phyloP scores from a whole-genome alignment of 768 basidiomycete species.

The Punctularia strigosozonata region DNA sequence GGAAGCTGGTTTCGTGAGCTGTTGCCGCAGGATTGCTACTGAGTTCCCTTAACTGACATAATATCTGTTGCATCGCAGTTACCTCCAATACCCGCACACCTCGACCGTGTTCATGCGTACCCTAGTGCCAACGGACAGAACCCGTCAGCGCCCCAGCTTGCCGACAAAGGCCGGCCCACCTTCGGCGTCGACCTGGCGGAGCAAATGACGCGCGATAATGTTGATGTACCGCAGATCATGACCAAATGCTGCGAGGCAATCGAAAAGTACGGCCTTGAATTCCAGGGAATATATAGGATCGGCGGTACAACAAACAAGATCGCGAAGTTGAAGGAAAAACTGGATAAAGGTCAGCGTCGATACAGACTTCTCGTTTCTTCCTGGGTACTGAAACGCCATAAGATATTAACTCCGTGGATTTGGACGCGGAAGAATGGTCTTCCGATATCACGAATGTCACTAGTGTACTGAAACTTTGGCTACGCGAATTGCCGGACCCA shows the following conservation, averaged over 20 bases:
- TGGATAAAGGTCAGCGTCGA: slow-evolving; percentile 74
- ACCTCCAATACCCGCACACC: slow-evolving; percentile 44
- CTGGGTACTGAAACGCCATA: background rate
- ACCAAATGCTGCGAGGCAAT: slow-evolving; percentile 86
- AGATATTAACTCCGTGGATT: slow-evolving; percentile 82
- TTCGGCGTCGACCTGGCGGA: slow-evolving; percentile 90
- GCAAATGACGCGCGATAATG: slow-evolving; percentile 85
- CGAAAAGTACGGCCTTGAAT: slow-evolving; percentile 75
- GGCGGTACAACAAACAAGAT: slow-evolving; percentile 88
- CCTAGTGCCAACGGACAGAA: slow-evolving; percentile 14
- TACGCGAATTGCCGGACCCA: slow-evolving; percentile 92
- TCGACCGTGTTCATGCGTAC: slow-evolving; percentile 16
- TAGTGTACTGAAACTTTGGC: slow-evolving; percentile 92
- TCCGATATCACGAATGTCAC: slow-evolving; percentile 93
- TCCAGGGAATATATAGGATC: slow-evolving; percentile 87
- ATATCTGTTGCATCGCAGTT: slow-evolving; percentile 32
- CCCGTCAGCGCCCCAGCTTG: slow-evolving; percentile 20
- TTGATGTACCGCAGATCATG: slow-evolving; percentile 81
- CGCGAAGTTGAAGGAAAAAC: slow-evolving; percentile 61
- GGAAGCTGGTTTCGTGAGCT: slow-evolving; percentile 90
- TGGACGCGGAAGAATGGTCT: slow-evolving; percentile 84
- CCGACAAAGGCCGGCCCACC: slow-evolving; percentile 65
- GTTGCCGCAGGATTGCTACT: too few relatives aligned
- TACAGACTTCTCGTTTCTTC: slow-evolving; percentile 1
- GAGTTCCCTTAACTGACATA: too few relatives aligned